A percentile compares a stretch with the other conserved stretches of the same genome.
These are phyloP conservation scores for Sorghum bicolor DNA, from an alignment of 176 grass and related monocot genomes.

Conservation along the genomic window Sorghum_bicolor_NCBIv3 NC_012870.2:12840001-12840500, in stretches of 20 bases:
- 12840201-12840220: too few species aligned
- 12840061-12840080: background rate
- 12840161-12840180: too few species aligned
- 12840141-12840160: too few species aligned
- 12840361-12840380: background rate
- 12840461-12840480: constrained; percentile 9
- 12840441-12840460: background rate
- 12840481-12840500: background rate
- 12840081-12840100: too few species aligned
- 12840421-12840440: background rate
- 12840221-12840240: too few species aligned
- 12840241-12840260: too few species aligned
- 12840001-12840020: background rate
- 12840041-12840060: background rate
- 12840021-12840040: background rate
- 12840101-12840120: too few species aligned
- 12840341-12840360: background rate
- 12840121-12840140: too few species aligned
- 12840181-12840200: too few species aligned
- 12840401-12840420: background rate
- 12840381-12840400: background rate
- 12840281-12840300: too few species aligned
- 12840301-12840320: too few species aligned
- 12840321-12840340: background rate
- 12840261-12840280: too few species aligned